Conservation (phyloP, 1,284 basidiomycete genomes). For the Exobasidium cylindrosporum region DNA sequence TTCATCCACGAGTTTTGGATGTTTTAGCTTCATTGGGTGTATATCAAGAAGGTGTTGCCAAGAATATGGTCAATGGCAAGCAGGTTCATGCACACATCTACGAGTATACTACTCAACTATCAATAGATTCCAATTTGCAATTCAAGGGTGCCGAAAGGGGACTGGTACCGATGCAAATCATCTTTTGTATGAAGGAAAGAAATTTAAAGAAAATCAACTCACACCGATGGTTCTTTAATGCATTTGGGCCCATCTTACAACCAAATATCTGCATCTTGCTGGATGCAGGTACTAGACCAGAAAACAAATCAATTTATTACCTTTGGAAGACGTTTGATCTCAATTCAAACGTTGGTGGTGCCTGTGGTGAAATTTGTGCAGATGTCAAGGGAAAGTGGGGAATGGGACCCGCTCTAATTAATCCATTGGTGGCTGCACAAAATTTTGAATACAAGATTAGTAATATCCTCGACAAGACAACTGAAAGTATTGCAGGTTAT, state of each 20-base stretch:
- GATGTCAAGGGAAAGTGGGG: conserved; percentile 51
- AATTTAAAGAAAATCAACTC: conserved; percentile 70
- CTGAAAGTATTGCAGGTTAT: conserved; percentile 52
- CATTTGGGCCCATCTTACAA: conserved; percentile 54
- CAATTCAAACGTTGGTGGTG: conserved; percentile 75
- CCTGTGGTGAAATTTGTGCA: conserved; percentile 67
- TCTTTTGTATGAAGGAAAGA: conserved; percentile 53
- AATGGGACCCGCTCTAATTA: conserved; percentile 78
- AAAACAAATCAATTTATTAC: conserved; percentile 93
- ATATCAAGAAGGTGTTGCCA: conserved; percentile 73
- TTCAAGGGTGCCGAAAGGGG: conserved; percentile 93
- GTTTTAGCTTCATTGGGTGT: conserved; percentile 64
- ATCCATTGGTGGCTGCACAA: conserved; percentile 76
- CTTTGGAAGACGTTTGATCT: conserved; percentile 90
- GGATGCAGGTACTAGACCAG: conserved; percentile 96
- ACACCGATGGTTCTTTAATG: conserved; percentile 59
- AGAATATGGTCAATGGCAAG: conserved; percentile 80
- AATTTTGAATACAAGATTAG: conserved; percentile 86
- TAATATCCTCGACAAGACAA: conserved; percentile 53
- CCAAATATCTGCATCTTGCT: conserved; percentile 90
- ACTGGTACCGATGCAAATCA: conserved; percentile 57
- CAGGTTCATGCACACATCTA: conserved; percentile 90
- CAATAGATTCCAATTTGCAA: conserved; percentile 78
- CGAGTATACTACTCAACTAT: conserved; percentile 91
- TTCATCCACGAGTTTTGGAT: conserved; percentile 90